Base-by-base conservation (phyloP, 2,329 filamentous ascomycete genomes). In the Onygenales sp. region DNA sequence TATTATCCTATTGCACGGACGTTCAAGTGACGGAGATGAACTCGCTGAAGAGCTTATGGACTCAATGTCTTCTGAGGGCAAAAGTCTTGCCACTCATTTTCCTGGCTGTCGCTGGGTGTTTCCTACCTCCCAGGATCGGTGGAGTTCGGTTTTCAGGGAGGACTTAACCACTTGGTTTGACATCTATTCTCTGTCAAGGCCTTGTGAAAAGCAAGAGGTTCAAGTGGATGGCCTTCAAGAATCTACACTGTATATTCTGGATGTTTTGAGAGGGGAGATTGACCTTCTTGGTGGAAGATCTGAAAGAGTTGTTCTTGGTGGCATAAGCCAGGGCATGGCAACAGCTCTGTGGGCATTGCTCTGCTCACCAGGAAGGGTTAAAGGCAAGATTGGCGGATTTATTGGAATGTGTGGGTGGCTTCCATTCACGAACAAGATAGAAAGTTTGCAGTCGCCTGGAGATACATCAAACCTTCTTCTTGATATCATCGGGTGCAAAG, bases 161-260 rank as follows among this genome's bases (percentile, higher is more conserved):
- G 75, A 79, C 42, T 65, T 76, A 51, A 64, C 66, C 0, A 63
- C 72, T n/a, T 79, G 77, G 77, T 79, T 79, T 53, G 74, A 78
- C 43, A 67, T 69, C 1, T 67, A 68, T 49, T 76, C 73, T 6
- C 58, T 76, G 4, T 63, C 62, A 2, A 64, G 76, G 42, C 61
- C 67, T 27, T 62, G 65, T 0, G 63, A 62, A 37, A 60, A 59
- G 5, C 64, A 70, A 34, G 70, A 74, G 0, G 51, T 72, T 33
- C 70, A 70, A 56, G 57, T 65, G 4, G 60, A 65, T 0, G 74
- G 74, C 0, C 63, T 79, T 3, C 58, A 54, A 14, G 65, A 74
- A 21, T 74, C 74, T 0, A 65, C 71, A 0, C 43, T 42, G 0
- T 62, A 73, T 49, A 54, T 77, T 2, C 45, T 65, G 0, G 53